Base-by-base conservation (phyloP, 352 stramenopile genomes). In the Chrysophaeum taylorii region DNA sequence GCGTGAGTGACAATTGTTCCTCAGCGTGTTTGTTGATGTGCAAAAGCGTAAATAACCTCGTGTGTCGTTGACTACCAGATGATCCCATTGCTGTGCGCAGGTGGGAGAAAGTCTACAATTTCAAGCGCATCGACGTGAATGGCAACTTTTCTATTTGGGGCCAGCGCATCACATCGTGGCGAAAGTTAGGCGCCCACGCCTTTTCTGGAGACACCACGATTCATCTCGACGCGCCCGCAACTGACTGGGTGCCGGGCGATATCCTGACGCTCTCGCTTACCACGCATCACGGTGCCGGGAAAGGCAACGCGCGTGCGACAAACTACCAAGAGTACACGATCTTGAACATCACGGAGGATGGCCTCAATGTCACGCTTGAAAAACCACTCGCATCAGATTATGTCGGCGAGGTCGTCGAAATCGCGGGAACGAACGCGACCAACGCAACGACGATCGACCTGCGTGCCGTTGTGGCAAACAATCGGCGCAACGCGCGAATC, bases 91-190 rank as follows among this genome's bases (percentile, higher is more conserved):
- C n/a, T n/a, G n/a, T 45, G 23, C 33, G 57, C 18, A 36, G 12
- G 23, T 66, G 57, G 57, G 5, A 2, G 16, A 42, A 66, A 36
- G 2, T 66, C 12, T 45, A 42, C 31, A 66, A 66, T n/a, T 66
- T 66, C 37, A 73, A 73, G 61, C 52, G 69, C 31, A 39, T 73
- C 31, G 60, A 73, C 29, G 14, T 70, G 0, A 73, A 73, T 61
- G 69, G 69, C 5, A 53, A 67, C 33, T 48, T 73, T 25, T 27
- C 54, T 4, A 37, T 63, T 7, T 33, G 35, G 38, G 69, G 69
- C 42, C 42, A 41, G 60, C 25, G 27, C 42, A 43, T 66, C 33
- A 60, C 60, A 2, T 18, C 69, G 23, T 43, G 37, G n/a, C n/a
- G 33, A 27, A 41, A 54, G 31, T 41, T 73, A 2, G 69, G 38